Evolutionary conservation across 148 eudicot species (phyloP).

Genomic region (Beta vulgaris): DNA sequence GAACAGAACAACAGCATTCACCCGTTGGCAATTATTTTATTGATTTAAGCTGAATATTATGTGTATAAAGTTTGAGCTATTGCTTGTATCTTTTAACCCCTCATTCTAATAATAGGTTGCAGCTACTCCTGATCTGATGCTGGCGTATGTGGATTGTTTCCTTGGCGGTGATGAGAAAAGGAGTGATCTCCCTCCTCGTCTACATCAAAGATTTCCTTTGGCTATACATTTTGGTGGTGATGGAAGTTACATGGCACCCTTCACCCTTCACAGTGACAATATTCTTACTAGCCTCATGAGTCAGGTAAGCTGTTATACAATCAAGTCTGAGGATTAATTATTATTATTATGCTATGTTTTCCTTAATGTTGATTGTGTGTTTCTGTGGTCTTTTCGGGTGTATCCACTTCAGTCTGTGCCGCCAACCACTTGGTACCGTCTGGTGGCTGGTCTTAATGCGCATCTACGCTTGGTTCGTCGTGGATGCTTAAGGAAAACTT

Average conservation of each 20-base stretch:
- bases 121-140: constrained; percentile 93
- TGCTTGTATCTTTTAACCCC: constrained; percentile 7
- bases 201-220: constrained; percentile 82
- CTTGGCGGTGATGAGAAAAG: constrained; percentile 99
- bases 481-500: constrained; percentile 74
- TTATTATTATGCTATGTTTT: neutral
- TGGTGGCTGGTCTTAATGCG: constrained; percentile 97
- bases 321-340: neutral
- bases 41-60: neutral
- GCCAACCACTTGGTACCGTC: constrained; percentile 93
- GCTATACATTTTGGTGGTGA: constrained; percentile 89
- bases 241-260: constrained; percentile 96
- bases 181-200: constrained; percentile 90
- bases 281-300: constrained; percentile 86
- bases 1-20: neutral
- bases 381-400: neutral
- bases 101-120: constrained; percentile 56
- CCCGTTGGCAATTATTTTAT: too few relatives aligned
- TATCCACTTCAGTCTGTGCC: constrained; percentile 62
- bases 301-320: constrained; percentile 57
- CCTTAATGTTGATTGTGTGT: neutral
- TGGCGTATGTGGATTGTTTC: constrained; percentile 87
- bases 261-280: constrained; percentile 86
- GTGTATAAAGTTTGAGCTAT: neutral
- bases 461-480: constrained; percentile 81